Evolutionary conservation across 1,284 basidiomycete species (phyloP).

Genomic region (Ustanciosporium gigantosporum): DNA sequence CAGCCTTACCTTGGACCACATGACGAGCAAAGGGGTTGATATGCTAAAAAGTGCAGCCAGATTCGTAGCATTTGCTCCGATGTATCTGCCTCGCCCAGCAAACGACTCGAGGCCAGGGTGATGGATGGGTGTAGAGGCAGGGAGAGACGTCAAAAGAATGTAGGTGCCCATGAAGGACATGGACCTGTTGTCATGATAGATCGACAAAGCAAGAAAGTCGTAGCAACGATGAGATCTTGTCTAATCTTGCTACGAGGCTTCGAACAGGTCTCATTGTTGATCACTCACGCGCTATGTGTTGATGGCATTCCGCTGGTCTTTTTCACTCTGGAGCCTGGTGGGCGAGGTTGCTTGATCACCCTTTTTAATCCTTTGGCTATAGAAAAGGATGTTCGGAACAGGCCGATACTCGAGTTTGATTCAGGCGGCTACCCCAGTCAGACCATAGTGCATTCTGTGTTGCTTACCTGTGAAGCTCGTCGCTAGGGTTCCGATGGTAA

Average conservation of each 20-base stretch:
- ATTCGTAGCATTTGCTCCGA: constrained; percentile 13
- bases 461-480: constrained; percentile 33
- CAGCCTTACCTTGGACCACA: constrained; percentile 41
- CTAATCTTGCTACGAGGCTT: too few species aligned
- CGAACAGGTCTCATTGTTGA: too few species aligned
- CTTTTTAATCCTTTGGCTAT: constrained; percentile 38
- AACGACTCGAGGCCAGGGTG: not conserved
- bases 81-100: not conserved
- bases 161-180: constrained; percentile 46
- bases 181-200: too few species aligned
- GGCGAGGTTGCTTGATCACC: constrained; percentile 47
- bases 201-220: not conserved
- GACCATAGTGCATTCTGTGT: not conserved
- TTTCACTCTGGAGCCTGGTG: constrained; percentile 31
- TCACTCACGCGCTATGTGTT: constrained; percentile 40
- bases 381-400: too few species aligned
- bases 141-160: constrained; percentile 19
- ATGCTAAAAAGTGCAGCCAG: constrained; percentile 24
- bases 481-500: constrained; percentile 21
- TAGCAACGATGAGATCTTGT: too few species aligned
- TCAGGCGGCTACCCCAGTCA: too few species aligned
- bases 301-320: constrained; percentile 46
- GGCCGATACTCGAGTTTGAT: too few species aligned
- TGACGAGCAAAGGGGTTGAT: constrained; percentile 23
- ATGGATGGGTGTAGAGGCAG: constrained; percentile 32